phyloP scores from a whole-genome alignment of 208 protist species.

The Dictyostelium gargantuum region DNA sequence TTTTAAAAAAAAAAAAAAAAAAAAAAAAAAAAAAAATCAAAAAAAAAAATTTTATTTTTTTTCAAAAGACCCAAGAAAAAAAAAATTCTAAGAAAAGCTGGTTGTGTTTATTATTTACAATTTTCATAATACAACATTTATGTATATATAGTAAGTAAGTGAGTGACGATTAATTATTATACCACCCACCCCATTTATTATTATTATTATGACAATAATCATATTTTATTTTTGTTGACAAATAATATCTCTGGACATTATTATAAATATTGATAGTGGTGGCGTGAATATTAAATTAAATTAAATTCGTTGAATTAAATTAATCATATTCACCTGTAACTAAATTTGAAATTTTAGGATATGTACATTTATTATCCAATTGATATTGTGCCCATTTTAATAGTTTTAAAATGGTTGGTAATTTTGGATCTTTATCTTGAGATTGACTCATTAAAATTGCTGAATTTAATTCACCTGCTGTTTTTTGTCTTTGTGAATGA shows the following conservation, averaged over 20 bases:
- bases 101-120: too few relatives aligned
- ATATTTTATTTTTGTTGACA: too few relatives aligned
- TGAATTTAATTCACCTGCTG: constrained; percentile 84
- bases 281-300: too few relatives aligned
- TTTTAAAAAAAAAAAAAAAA: too few relatives aligned
- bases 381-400: constrained; percentile 78
- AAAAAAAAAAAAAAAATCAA: background rate
- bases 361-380: constrained; percentile 73
- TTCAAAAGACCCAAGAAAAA: background rate
- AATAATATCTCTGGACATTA: too few relatives aligned
- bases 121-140: too few relatives aligned
- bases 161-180: too few relatives aligned
- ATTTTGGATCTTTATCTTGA: constrained; percentile 84
- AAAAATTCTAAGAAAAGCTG: background rate
- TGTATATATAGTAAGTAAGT: too few relatives aligned
- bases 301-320: too few relatives aligned
- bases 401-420: constrained; percentile 81
- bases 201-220: too few relatives aligned
- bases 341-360: constrained; percentile 67
- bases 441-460: constrained; percentile 85
- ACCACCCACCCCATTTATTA: too few relatives aligned
- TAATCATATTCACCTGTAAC: constrained; percentile 51
- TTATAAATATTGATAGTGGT: too few relatives aligned
- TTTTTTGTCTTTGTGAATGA: constrained; percentile 83
- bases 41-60: background rate